Base-by-base conservation (phyloP, 202 grass and related monocot species). In the Zoysia matrella region DNA sequence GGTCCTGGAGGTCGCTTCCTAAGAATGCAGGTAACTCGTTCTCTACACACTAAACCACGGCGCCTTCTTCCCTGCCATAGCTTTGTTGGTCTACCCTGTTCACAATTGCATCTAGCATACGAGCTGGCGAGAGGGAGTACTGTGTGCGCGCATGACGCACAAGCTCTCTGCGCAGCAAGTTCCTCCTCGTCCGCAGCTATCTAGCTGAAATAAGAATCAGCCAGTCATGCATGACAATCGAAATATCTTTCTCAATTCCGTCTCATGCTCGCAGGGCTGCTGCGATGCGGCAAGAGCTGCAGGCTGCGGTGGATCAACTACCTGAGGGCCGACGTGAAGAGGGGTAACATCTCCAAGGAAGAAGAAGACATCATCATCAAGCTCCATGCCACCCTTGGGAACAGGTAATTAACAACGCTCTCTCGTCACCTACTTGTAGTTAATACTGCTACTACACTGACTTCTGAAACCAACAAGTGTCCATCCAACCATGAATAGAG, bases 221-320 rank as follows among this genome's bases (percentile, higher is more conserved):
- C 22, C 22, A 30, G 22, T 30, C 22, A 30, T 30, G 22, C 22
- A 30, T 30, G 22, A 30, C 22, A 30, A 30, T 30, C 22, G 22
- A 30, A 30, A 30, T 30, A 30, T 30, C 22, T 30, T 61, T 7
- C 2, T 14, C 2, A 2, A 14, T 11, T 3, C 3, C 13, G 3
- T 54, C 51, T 11, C 2, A 4, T 50, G 1, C 45, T 0, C 53
- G 88, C 74, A 96, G 93, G 93, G 61, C 81, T 96, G 63, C 73
- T 93, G 12, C 79, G 93, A 73, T 96, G 93, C 11, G 93, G 93
- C 52, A 96, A 96, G 90, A 96, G 93, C 80, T 93, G 93, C 79
- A 67, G 93, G 72, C 83, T 96, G n/a, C 91, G 93, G 68, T 96
- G 93, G 93, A 90, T 96, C 77, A 93, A 96, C 83, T 96, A 96